Conservation (phyloP, 2,329 filamentous ascomycete genomes). For the Cadophora sp. region DNA sequence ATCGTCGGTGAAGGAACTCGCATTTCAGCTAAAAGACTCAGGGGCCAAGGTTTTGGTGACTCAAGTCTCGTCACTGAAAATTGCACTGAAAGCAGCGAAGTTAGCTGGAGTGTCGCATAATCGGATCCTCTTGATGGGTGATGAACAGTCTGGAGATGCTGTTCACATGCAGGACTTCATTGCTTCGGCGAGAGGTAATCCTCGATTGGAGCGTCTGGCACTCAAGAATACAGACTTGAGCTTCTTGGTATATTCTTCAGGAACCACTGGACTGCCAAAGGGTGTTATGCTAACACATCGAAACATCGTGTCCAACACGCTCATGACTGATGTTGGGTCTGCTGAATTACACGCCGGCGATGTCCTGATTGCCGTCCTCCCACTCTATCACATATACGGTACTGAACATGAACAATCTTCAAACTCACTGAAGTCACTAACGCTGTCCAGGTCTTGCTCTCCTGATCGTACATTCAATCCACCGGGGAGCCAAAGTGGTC, state of each 20-base stretch:
- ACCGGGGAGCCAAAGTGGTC: conserved; percentile 67
- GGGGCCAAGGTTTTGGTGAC: conserved; percentile 77
- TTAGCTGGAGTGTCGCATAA: conserved; percentile 72
- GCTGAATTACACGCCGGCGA: conserved; percentile 45
- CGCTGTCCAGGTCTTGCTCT: conserved; percentile 58
- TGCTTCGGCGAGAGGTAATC: conserved; percentile 47
- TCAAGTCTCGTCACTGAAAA: conserved; percentile 67
- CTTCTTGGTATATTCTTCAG: conserved; percentile 73
- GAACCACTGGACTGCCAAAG: conserved; percentile 67
- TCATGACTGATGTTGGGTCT: conserved; percentile 61
- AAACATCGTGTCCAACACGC: conserved; percentile 79
- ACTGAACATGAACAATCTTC: not conserved
- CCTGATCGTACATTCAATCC: conserved; percentile 70
- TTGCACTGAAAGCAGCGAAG: conserved; percentile 70
- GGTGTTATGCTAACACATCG: conserved; percentile 85
- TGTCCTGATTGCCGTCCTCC: conserved; percentile 69
- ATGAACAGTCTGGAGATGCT: conserved; percentile 52
- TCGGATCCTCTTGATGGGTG: conserved; percentile 77
- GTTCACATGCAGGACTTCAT: conserved; percentile 22
- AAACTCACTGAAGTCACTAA: no score
- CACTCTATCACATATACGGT: conserved; percentile 79
- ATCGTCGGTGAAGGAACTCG: conserved; percentile 83
- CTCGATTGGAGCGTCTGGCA: conserved; percentile 65
- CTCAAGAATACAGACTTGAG: conserved; percentile 69
- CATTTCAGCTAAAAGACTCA: conserved; percentile 80